A percentile compares a stretch with the other conserved stretches of the same genome.
phyloP scores from a whole-genome alignment of 495 filamentous ascomycete species.

The Penicillium cataractarum region DNA sequence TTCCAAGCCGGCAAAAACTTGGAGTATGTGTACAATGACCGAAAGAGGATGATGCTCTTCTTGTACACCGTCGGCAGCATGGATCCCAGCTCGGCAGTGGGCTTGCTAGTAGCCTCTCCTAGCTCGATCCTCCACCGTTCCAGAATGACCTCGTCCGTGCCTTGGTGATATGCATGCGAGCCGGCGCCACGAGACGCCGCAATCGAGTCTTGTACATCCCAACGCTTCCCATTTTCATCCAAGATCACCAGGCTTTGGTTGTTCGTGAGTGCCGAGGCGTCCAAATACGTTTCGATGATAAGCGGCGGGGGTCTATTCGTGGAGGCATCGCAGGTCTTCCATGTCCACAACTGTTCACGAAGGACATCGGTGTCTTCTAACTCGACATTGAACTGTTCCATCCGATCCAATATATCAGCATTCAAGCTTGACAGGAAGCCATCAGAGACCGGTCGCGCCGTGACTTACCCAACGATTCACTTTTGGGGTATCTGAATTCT shows the following conservation, averaged over 20 bases:
- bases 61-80: conserved; percentile 91
- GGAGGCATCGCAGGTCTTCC: conserved; percentile 75
- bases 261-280: conserved; percentile 75
- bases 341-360: conserved; percentile 74
- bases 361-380: conserved; percentile 89
- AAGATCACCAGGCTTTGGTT: conserved; percentile 86
- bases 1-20: conserved; percentile 88
- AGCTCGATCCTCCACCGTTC: conserved; percentile 90
- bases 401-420: neutral
- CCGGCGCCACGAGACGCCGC: conserved; percentile 56
- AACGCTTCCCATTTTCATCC: conserved; percentile 86
- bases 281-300: conserved; percentile 88
- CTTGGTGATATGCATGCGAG: conserved; percentile 35
- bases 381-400: conserved; percentile 83
- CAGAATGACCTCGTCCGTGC: conserved; percentile 71
- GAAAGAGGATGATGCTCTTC: conserved; percentile 90
- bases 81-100: conserved; percentile 64
- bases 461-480: conserved; percentile 91
- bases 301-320: conserved; percentile 81
- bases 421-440: neutral
- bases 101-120: conserved; percentile 57
- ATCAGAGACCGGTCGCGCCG: neutral
- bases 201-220: conserved; percentile 87
- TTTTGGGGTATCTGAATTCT: conserved; percentile 62
- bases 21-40: conserved; percentile 84